These are phyloP conservation scores for Allantophomopsis cytisporea DNA, from an alignment of 2,329 filamentous ascomycete genomes.

Conservation along the genomic window DNA sequence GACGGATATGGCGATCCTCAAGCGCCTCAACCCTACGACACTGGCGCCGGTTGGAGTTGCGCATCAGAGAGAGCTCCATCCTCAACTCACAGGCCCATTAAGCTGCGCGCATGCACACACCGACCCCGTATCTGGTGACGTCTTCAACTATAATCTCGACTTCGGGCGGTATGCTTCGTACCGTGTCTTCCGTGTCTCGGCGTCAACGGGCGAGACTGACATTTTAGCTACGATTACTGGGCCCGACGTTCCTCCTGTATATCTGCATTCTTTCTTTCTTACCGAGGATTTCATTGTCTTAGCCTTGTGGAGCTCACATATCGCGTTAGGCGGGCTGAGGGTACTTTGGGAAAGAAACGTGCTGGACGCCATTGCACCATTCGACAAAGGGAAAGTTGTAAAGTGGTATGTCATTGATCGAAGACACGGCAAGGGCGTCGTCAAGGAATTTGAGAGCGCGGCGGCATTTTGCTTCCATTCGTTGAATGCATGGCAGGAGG, in stretches of 20 bases:
- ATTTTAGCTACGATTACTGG: constrained; percentile 55
- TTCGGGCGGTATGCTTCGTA: constrained; percentile 45
- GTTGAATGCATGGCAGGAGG: constrained; percentile 63
- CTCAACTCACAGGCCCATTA: constrained; percentile 50
- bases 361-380: constrained; percentile 51
- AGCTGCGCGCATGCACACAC: constrained; percentile 60
- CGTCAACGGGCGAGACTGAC: constrained; percentile 47
- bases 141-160: constrained; percentile 73
- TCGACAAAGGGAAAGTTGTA: constrained; percentile 39
- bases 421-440: constrained; percentile 41
- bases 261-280: constrained; percentile 75
- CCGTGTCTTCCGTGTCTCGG: constrained; percentile 53
- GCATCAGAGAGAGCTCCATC: constrained; percentile 47
- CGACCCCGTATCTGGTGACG: constrained; percentile 59
- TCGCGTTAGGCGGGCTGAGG: constrained; percentile 39
- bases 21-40: constrained; percentile 54
- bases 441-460: constrained; percentile 53
- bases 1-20: constrained; percentile 39
- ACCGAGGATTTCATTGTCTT: constrained; percentile 58
- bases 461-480: constrained; percentile 71
- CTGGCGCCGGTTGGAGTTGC: constrained; percentile 59
- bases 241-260: constrained; percentile 40
- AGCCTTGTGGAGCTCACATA: constrained; percentile 56
- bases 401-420: constrained; percentile 69
- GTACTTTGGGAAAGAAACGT: constrained; percentile 55